Conservation (phyloP, 305 asterid species). For the Nicotiana rustica region DNA sequence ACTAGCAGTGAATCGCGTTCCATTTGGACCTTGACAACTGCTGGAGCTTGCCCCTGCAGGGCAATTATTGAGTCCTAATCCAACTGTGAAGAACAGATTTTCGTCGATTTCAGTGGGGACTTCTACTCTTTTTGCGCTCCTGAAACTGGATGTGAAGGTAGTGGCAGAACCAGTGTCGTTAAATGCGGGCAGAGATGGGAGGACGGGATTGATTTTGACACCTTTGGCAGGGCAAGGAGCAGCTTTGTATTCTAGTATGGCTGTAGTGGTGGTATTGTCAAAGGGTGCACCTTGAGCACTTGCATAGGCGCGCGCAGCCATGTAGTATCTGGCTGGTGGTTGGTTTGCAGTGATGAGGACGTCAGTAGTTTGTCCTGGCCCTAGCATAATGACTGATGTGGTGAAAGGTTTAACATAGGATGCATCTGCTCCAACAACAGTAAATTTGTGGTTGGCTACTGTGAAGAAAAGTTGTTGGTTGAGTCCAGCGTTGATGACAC, state of each 20-base stretch:
- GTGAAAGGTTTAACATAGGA: conserved; percentile 80
- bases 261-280: conserved; percentile 88
- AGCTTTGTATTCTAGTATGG: conserved; percentile 71
- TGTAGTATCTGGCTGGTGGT: conserved; percentile 67
- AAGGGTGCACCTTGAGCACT: conserved; percentile 84
- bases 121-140: conserved; percentile 54
- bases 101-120: conserved; percentile 78
- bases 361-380: conserved; percentile 91
- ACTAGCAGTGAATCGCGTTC: conserved; percentile 82
- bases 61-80: conserved; percentile 75
- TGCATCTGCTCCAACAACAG: conserved; percentile 86
- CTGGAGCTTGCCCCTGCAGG: conserved; percentile 56
- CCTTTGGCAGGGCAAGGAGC: conserved; percentile 49
- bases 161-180: conserved; percentile 81
- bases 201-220: conserved; percentile 50
- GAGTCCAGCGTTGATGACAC: conserved; percentile 73
- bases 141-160: conserved; percentile 67
- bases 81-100: conserved; percentile 68
- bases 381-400: conserved; percentile 80
- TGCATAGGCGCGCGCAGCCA: conserved; percentile 82
- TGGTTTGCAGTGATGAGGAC: conserved; percentile 72
- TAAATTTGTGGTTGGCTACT: conserved; percentile 74
- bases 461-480: conserved; percentile 86
- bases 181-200: conserved; percentile 69
- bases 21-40: conserved; percentile 86